Percentiles rank a stretch among this genome's conserved stretches.
Evolutionary conservation across 352 stramenopile species (phyloP).

Genomic region (Pythium dissimile): DNA sequence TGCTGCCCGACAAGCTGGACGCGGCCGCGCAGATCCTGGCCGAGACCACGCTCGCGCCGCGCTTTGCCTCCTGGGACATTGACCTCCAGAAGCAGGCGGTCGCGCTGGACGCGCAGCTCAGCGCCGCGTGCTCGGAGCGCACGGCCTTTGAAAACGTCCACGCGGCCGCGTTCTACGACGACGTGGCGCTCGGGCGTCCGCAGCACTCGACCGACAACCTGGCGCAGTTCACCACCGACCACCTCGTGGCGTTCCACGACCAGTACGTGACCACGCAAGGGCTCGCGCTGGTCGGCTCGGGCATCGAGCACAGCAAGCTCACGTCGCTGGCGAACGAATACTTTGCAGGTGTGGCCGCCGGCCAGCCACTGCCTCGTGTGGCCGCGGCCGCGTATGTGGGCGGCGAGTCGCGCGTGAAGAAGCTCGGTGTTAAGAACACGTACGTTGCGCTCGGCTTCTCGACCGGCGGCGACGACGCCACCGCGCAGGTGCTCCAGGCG

Average conservation of each 20-base stretch:
- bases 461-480: slow-evolving; percentile 48
- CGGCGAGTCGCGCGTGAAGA: slow-evolving; percentile 76
- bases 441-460: slow-evolving; percentile 74
- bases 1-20: slow-evolving; percentile 65
- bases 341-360: slow-evolving; percentile 46
- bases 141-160: slow-evolving; percentile 61
- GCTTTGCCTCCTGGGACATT: slow-evolving; percentile 79
- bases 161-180: slow-evolving; percentile 79
- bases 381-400: slow-evolving; percentile 63
- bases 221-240: slow-evolving; percentile 36
- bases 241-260: slow-evolving; percentile 56
- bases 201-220: slow-evolving; percentile 56
- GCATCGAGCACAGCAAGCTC: slow-evolving; percentile 60
- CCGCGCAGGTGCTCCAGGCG: slow-evolving; percentile 64
- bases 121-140: slow-evolving; percentile 34
- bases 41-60: slow-evolving; percentile 72
- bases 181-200: slow-evolving; percentile 61
- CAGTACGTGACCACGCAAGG: slow-evolving; percentile 65
- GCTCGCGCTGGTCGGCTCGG: slow-evolving; percentile 57
- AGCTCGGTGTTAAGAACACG: slow-evolving; percentile 43
- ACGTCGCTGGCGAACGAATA: slow-evolving; percentile 59
- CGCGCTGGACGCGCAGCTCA: slow-evolving; percentile 43
- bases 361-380: slow-evolving; percentile 19
- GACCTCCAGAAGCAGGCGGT: slow-evolving; percentile 69
- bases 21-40: slow-evolving; percentile 71